A percentile compares a stretch with the other conserved stretches of the same genome.
Evolutionary conservation across 2,329 filamentous ascomycete genomes (phyloP).

Genomic region (Fusarium brachygibbosum): DNA sequence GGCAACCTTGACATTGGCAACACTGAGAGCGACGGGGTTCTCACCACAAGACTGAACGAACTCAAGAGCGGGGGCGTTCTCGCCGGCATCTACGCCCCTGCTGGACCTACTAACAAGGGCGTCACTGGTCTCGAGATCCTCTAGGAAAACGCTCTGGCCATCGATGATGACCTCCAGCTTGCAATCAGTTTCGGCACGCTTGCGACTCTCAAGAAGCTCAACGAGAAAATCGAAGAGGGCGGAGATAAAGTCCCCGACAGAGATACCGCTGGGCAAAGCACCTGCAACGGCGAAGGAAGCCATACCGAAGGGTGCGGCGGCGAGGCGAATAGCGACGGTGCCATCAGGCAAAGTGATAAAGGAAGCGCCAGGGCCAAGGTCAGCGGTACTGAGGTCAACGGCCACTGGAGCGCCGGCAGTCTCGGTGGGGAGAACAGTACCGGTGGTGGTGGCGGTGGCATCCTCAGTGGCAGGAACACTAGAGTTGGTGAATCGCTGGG

Average conservation of each 20-base stretch:
- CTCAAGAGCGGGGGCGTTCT: neutral
- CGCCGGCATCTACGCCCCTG: rapidly evolving
- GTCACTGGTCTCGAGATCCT: neutral
- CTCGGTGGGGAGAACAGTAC: neutral
- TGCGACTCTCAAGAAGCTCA: neutral
- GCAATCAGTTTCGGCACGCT: slow-evolving; percentile 27
- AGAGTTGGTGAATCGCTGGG: slow-evolving; percentile 40
- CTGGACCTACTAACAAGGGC: rapidly evolving
- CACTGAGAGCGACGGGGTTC: neutral
- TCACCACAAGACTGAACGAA: slow-evolving; percentile 31
- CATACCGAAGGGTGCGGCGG: neutral
- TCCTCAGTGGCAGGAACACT: slow-evolving; percentile 10
- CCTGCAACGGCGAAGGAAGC: slow-evolving; percentile 9
- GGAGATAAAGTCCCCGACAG: neutral
- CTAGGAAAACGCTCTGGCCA: neutral
- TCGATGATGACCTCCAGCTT: neutral
- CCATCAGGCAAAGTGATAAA: slow-evolving; percentile 3
- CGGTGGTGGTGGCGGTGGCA: neutral
- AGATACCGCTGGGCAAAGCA: rapidly evolving
- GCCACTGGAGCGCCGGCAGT: rapidly evolving
- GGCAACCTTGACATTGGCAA: slow-evolving; percentile 14
- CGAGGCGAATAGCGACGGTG: rapidly evolving
- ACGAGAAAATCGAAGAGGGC: slow-evolving; percentile 9
- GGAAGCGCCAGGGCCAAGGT: neutral
- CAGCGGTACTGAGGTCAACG: neutral